These are phyloP conservation scores for Lathyrus oleraceus DNA, from an alignment of 306 rosid genomes.

Conservation along the genomic window DNA sequence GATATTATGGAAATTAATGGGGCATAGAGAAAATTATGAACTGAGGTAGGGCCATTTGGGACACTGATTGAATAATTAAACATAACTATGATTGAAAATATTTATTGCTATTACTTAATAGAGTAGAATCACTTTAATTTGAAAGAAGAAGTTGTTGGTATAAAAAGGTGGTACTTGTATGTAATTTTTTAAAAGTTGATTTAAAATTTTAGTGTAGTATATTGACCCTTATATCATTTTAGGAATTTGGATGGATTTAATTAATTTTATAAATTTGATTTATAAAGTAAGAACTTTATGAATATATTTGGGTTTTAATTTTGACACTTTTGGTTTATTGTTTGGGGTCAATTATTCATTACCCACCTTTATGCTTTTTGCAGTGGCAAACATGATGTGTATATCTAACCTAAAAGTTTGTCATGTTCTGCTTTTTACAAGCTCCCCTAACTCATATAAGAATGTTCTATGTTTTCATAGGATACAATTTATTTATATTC, in stretches of 20 bases:
- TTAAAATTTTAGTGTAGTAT: background rate
- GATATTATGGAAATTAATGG: background rate
- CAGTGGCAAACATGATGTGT: slow-evolving; percentile 32
- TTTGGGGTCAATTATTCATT: slow-evolving; percentile 6
- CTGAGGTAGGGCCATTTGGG: background rate
- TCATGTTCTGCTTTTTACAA: slow-evolving; percentile 29
- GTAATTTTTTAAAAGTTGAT: background rate
- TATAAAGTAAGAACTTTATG: too few species aligned
- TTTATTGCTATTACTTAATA: background rate
- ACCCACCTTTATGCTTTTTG: background rate
- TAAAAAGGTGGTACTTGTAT: background rate
- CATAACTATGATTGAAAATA: background rate
- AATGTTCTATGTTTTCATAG: slow-evolving; percentile 29
- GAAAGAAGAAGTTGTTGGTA: background rate
- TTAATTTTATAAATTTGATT: too few species aligned
- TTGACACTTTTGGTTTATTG: background rate
- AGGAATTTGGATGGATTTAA: too few species aligned
- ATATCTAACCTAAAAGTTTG: slow-evolving; percentile 28
- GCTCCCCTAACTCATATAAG: slow-evolving; percentile 25
- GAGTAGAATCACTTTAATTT: slow-evolving; percentile 18
- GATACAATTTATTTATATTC: slow-evolving; percentile 22
- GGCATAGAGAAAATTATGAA: slow-evolving; percentile 30
- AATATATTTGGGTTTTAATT: background rate
- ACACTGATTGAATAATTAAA: slow-evolving; percentile 17
- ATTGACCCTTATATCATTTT: too few species aligned